Conservation (phyloP, 257 asterid genomes). For the Plantago ovata region DNA sequence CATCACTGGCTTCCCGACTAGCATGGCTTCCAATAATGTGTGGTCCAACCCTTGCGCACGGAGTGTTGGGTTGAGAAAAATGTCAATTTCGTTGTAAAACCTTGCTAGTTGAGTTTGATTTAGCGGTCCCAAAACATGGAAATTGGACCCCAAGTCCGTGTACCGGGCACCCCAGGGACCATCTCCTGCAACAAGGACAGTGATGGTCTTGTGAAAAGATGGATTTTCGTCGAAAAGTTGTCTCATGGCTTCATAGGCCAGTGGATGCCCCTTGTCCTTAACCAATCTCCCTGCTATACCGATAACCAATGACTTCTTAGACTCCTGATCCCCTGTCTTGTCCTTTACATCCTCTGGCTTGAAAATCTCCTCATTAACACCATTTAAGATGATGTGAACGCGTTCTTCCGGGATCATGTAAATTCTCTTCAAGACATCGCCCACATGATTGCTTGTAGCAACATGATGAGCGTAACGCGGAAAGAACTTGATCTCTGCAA, state of each 20-base stretch:
- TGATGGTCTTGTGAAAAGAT: conserved; percentile 34
- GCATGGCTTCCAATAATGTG: conserved; percentile 65
- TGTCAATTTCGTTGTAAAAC: conserved; percentile 55
- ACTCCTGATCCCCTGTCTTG: conserved; percentile 22
- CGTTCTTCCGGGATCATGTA: conserved; percentile 72
- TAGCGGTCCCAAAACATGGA: conserved; percentile 55
- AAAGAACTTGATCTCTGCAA: conserved; percentile 62
- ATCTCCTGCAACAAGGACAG: conserved; percentile 67
- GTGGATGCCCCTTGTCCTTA: conserved; percentile 76
- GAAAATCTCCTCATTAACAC: conserved; percentile 54
- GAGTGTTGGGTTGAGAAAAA: conserved; percentile 68
- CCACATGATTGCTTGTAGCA: conserved; percentile 70
- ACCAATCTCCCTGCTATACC: conserved; percentile 82
- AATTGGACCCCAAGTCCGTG: conserved; percentile 45
- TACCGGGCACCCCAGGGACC: conserved; percentile 77
- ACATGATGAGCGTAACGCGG: conserved; percentile 68
- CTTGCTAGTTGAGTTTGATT: conserved; percentile 43
- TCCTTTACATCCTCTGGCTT: conserved; percentile 27
- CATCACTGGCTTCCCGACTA: conserved; percentile 65
- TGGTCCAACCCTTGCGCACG: conserved; percentile 83
- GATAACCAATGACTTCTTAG: conserved; percentile 31
- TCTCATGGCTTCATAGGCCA: conserved; percentile 55
- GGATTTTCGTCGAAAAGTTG: conserved; percentile 49
- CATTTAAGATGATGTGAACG: conserved; percentile 59
- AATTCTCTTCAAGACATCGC: conserved; percentile 65